Evolutionary conservation across 805 yeast genomes (phyloP), one percentile per base, ranked within the genome.

Genomic region (Ogataea naganishii): DNA sequence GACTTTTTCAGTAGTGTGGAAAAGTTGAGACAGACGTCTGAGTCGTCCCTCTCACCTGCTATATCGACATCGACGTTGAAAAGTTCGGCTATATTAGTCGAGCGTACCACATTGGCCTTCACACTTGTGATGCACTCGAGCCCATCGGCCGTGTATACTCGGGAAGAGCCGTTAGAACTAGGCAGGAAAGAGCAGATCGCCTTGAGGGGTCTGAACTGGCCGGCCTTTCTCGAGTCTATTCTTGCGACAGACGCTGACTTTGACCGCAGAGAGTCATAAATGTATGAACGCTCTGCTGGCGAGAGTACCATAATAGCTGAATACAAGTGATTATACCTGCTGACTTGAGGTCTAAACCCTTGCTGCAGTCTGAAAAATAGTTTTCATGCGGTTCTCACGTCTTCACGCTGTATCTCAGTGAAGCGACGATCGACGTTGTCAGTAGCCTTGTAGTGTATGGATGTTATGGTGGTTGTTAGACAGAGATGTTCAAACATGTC

Each of bases 111-210:
- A 44, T 81, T 80, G 9, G 88, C 73, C 56, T 92, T 92, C 27
- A 89, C 69, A 47, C 96, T 92, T 5, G 85, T 89, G 20, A 92
- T 79, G 44, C 95, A 85, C 56, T 92, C 97, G 37, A 85, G 74
- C 14, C 98, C 97, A 53, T 89, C 97, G 28, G 81, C 69, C 20
- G 85, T 69, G 39, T 86, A 69, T 13, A 89, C 72, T 58, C 95
- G 69, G 1, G 96, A 80, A 2, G 96, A 86, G 10, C 98, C 98
- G 56, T 89, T 84, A 3, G 96, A 81, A 30, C 78, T 72, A 1
- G 95, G 92, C 35, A 92, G 63, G 44, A 89, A 80, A 29, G 79
- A 79, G 6, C 83, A 75, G 10, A 74, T 75, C 4, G 94, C 82
- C 47, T 85, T 94, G 27, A 92, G 56, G 0, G 96, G 95, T 40